Evolutionary conservation across 1,284 basidiomycete genomes (phyloP), one percentile per base, ranked within the genome.

Genomic region (Caloboletus inedulis): DNA sequence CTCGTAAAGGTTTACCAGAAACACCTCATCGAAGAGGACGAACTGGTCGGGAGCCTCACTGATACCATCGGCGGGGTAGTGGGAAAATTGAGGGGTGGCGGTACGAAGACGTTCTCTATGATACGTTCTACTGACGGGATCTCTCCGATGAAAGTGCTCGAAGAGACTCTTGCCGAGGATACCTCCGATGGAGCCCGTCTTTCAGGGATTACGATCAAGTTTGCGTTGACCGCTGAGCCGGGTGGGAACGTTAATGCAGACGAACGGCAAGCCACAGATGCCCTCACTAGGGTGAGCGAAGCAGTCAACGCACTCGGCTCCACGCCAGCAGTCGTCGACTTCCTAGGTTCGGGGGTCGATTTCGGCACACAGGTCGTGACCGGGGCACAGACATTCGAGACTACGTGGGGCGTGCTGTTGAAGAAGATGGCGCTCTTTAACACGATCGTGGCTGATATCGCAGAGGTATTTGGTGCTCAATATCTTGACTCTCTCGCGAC

Each of bases 71-170:
- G 29, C 0, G 52, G 21, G 10, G 5, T 37, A 16, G 7, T 44
- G 3, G 29, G 6, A 13, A 57, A 45, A 6, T 10, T 25, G n/a
- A 44, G 14, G 1, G 9, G 31, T 21, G 50, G 46, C 1, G 55
- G 55, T 54, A 39, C 16, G 54, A 18, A 5, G 13, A 33, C 6
- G 13, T 18, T n/a, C 5, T 36, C 13, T 18, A 4, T 13, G 7
- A 7, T 2, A 31, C 7, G 10, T 29, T 45, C 9, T 7, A 14
- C 35, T 56, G 27, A 56, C 13, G 4, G 4, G 18, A 51, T 31
- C 16, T 21, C 2, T 14, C 1, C 6, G 23, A 37, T 52, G 14
- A 51, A 33, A 57, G 55, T 52, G 12, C 13, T 56, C n/a, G 44
- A 57, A 19, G 27, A 19, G 14, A 6, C 21, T 4, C 30, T 55